Percentiles rank a stretch among this genome's conserved stretches.
Conservation (phyloP, 495 filamentous ascomycete species). For the Coniosporium apollinis region DNA sequence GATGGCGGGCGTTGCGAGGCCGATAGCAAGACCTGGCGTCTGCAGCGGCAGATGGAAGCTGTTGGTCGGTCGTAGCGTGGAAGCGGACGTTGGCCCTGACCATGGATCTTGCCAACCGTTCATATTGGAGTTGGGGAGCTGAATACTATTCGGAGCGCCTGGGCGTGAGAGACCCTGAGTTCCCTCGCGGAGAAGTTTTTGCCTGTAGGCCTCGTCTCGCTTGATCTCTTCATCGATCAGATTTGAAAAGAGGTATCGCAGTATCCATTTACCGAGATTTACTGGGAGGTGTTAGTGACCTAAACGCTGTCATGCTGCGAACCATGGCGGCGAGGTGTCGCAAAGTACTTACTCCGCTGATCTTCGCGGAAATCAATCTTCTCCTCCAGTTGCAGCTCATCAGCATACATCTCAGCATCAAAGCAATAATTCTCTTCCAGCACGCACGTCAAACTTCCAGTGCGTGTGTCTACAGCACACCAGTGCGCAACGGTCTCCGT, state of each 20-base stretch:
- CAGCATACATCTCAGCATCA: constrained; percentile 93
- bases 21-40: constrained; percentile 68
- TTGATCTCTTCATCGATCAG: constrained; percentile 80
- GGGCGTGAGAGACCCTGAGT: constrained; percentile 37
- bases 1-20: constrained; percentile 50
- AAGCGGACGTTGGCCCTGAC: constrained; percentile 32
- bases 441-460: constrained; percentile 75
- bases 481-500: constrained; percentile 79
- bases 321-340: neutral
- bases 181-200: constrained; percentile 42
- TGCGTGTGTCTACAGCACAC: constrained; percentile 88
- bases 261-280: constrained; percentile 92
- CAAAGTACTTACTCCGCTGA: constrained; percentile 59
- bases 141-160: constrained; percentile 47
- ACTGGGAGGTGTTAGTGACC: constrained; percentile 35
- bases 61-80: constrained; percentile 51
- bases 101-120: constrained; percentile 29
- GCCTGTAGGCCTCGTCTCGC: constrained; percentile 58
- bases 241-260: constrained; percentile 80
- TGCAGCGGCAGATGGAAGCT: constrained; percentile 34
- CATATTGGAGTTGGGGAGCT: constrained; percentile 37
- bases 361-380: constrained; percentile 72
- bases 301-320: constrained; percentile 1
- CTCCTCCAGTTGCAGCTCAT: constrained; percentile 60
- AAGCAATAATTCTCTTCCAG: constrained; percentile 93